Evolutionary conservation across 2,329 filamentous ascomycete genomes (phyloP).

Genomic region (Thielaviopsis ethacetica): DNA sequence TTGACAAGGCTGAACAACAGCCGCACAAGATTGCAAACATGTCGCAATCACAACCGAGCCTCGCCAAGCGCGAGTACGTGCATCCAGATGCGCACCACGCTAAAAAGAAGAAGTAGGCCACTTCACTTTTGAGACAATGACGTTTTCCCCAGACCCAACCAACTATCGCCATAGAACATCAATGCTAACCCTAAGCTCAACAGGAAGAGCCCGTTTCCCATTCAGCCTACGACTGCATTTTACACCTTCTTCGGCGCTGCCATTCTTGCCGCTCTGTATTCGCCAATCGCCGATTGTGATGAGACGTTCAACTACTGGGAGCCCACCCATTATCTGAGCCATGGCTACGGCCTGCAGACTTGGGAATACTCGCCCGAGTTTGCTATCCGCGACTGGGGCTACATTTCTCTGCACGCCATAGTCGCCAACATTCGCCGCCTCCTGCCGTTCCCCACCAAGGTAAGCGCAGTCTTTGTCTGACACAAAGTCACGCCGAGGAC

Average conservation of each 20-base stretch:
- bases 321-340: slow-evolving; percentile 80
- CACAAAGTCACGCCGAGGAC: no score
- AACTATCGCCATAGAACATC: not conserved
- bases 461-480: slow-evolving; percentile 13
- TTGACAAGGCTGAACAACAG: not conserved
- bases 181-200: not conserved
- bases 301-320: slow-evolving; percentile 99
- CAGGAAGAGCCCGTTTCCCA: slow-evolving; percentile 21
- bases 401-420: slow-evolving; percentile 63
- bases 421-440: slow-evolving; percentile 51
- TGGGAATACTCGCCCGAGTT: slow-evolving; percentile 98
- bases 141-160: not conserved
- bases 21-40: slow-evolving; percentile 1
- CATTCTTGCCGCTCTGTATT: slow-evolving; percentile 58
- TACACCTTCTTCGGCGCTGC: slow-evolving; percentile 64
- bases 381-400: slow-evolving; percentile 90
- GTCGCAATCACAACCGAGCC: slow-evolving; percentile 23
- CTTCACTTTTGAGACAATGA: not conserved
- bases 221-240: slow-evolving; percentile 62
- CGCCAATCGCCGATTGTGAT: slow-evolving; percentile 94
- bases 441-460: slow-evolving; percentile 44
- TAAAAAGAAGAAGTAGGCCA: slow-evolving; percentile 30
- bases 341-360: slow-evolving; percentile 87
- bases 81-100: slow-evolving; percentile 34
- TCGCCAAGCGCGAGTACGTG: slow-evolving; percentile 23